Base-by-base conservation (phyloP, 1,284 basidiomycete genomes). In the Crucibulum cyathiforme region DNA sequence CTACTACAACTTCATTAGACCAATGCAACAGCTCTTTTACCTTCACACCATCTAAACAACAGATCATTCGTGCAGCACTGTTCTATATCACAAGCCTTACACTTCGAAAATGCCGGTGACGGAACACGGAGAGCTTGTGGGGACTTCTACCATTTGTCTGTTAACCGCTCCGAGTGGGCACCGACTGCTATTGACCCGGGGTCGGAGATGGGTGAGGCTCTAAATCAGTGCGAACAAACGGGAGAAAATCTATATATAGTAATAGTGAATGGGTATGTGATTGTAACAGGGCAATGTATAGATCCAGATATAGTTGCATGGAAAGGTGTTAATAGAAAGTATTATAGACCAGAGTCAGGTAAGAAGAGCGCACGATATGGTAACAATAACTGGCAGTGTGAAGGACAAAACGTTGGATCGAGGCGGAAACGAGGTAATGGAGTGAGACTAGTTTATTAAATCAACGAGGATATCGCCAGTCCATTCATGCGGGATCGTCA, bases 231-330 rank as follows among this genome's bases (percentile, higher is more conserved):
- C 24, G 24, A 24, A 24, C 24, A 24, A 24, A 24, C 24, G 24
- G 24, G 24, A 2, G 24, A 24, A 24, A 24, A 24, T 24, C 24
- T 24, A 24, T 8, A 45, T n/a, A 15, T 19, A 45, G 43, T 45
- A 45, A n/a, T 45, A 50, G n/a, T 41, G n/a, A 55, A 55, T 55
- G 36, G 36, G 38, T 55, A 55, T 41, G 39, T 45, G 41, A 9
- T 43, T 13, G 15, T 43, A 17, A 17, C 13, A 48, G 56, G 49
- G 48, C 52, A 58, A 56, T 52, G 53, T 53, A 43, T 59, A 36
- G 47, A 58, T 59, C 61, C 58, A 56, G 45, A 62, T 54, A 56
- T 46, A 41, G 59, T 58, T 39, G 59, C 58, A 65, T 58, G 64
- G 54, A 51, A 55, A 58, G 49, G 57, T 53, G 52, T 46, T 31